These are phyloP conservation scores for Inonotus hispidus DNA, from an alignment of 1,284 basidiomycete genomes.

Conservation along the genomic window DNA sequence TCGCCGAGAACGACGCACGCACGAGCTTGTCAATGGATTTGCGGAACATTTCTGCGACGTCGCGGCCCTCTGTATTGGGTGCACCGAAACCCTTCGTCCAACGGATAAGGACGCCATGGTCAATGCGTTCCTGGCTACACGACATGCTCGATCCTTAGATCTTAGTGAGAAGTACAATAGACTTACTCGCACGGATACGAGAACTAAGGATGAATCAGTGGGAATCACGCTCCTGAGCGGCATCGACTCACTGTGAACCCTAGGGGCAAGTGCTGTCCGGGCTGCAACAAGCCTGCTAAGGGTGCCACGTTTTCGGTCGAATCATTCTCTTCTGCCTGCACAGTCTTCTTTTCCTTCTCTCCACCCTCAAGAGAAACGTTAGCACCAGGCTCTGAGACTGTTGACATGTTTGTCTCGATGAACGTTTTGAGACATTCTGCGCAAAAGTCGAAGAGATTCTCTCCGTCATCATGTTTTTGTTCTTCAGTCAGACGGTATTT, in stretches of 20 bases:
- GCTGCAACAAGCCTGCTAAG: conserved; percentile 49
- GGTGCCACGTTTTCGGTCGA: conserved; percentile 27
- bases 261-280: conserved; percentile 74
- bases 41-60: conserved; percentile 92
- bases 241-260: conserved; percentile 80
- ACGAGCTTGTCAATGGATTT: conserved; percentile 74
- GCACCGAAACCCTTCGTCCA: conserved; percentile 99
- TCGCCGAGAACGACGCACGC: conserved; percentile 24
- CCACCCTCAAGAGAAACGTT: not conserved
- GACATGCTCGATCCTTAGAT: not conserved
- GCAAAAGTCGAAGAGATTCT: conserved; percentile 95
- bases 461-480: conserved; percentile 97
- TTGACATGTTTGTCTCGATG: conserved; percentile 70
- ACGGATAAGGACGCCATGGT: conserved; percentile 91
- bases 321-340: not conserved
- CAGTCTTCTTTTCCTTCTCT: not conserved
- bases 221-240: not conserved
- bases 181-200: conserved; percentile 88
- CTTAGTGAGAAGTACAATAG: not conserved
- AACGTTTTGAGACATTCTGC: conserved; percentile 91
- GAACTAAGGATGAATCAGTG: conserved; percentile 48
- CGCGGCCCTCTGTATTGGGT: conserved; percentile 85
- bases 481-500: conserved; percentile 98
- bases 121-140: conserved; percentile 81
- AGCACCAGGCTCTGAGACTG: conserved; percentile 22